These are phyloP conservation scores for Delitschia confertaspora DNA, from an alignment of 495 filamentous ascomycete species.

Conservation along the genomic window DNA sequence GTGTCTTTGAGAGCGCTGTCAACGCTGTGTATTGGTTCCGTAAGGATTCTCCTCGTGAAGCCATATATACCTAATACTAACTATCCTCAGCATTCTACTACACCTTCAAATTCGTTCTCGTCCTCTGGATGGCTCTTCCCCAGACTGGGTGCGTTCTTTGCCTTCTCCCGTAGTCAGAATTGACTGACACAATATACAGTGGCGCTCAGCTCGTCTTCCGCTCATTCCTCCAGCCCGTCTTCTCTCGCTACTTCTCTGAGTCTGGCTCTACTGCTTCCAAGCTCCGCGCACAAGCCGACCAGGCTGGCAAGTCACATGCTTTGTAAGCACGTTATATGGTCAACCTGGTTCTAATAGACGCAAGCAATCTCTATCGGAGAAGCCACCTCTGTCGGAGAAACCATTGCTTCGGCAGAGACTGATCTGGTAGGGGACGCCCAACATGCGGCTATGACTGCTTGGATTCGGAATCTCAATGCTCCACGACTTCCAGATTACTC, in stretches of 20 bases:
- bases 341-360: slow-evolving; percentile 20
- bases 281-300: slow-evolving; percentile 84
- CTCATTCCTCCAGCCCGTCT: slow-evolving; percentile 84
- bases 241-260: slow-evolving; percentile 78
- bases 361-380: slow-evolving; percentile 7
- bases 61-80: slow-evolving; percentile 1
- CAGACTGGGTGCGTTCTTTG: slow-evolving; percentile 65
- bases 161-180: not conserved
- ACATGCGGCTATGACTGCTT: slow-evolving; percentile 15
- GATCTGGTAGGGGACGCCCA: not conserved
- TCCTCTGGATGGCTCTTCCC: slow-evolving; percentile 95
- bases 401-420: not conserved
- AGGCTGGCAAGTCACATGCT: slow-evolving; percentile 44
- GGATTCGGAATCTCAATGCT: slow-evolving; percentile 11
- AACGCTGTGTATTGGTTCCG: slow-evolving; percentile 98
- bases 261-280: slow-evolving; percentile 70
- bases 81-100: slow-evolving; percentile 77
- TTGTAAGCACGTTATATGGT: slow-evolving; percentile 5
- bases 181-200: slow-evolving; percentile 39
- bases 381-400: not conserved
- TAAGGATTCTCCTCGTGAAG: slow-evolving; percentile 34
- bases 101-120: slow-evolving; percentile 95
- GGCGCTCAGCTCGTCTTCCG: slow-evolving; percentile 95
- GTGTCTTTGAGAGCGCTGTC: slow-evolving; percentile 82
- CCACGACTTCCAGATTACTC: slow-evolving; percentile 8